These are phyloP conservation scores for Rhododendron henanense DNA, from an alignment of 148 eudicot species.

Conservation along the genomic window DNA sequence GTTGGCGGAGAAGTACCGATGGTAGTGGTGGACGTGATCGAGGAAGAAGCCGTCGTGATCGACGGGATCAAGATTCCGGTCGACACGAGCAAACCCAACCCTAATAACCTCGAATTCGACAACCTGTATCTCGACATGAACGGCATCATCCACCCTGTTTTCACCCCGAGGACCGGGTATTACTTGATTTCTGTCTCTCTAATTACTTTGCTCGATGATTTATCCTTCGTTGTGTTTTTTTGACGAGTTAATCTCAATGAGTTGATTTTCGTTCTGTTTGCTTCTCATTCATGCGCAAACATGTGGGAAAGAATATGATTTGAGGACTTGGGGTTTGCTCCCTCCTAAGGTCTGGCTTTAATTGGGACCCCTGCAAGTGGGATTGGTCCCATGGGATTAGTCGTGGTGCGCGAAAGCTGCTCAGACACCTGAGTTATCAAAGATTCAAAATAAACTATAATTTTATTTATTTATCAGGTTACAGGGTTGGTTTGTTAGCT, in stretches of 20 bases:
- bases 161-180: slow-evolving; percentile 94
- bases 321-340: neutral
- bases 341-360: neutral
- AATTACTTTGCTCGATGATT: neutral
- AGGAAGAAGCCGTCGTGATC: slow-evolving; percentile 70
- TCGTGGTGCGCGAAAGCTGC: neutral
- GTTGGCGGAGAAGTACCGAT: slow-evolving; percentile 95
- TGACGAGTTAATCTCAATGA: neutral
- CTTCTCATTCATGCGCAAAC: neutral
- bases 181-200: neutral
- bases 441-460: neutral
- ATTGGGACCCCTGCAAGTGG: no score
- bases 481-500: neutral
- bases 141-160: slow-evolving; percentile 91
- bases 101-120: slow-evolving; percentile 80
- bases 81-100: slow-evolving; percentile 82
- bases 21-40: slow-evolving; percentile 80
- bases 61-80: slow-evolving; percentile 72
- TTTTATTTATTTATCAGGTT: neutral
- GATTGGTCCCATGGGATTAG: no score
- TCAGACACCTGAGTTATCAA: neutral
- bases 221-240: neutral
- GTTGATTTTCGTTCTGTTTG: neutral
- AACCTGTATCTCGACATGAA: slow-evolving; percentile 95
- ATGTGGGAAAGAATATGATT: neutral